Conservation (phyloP, 2,329 filamentous ascomycete species). For the Elsinoe ampelina region DNA sequence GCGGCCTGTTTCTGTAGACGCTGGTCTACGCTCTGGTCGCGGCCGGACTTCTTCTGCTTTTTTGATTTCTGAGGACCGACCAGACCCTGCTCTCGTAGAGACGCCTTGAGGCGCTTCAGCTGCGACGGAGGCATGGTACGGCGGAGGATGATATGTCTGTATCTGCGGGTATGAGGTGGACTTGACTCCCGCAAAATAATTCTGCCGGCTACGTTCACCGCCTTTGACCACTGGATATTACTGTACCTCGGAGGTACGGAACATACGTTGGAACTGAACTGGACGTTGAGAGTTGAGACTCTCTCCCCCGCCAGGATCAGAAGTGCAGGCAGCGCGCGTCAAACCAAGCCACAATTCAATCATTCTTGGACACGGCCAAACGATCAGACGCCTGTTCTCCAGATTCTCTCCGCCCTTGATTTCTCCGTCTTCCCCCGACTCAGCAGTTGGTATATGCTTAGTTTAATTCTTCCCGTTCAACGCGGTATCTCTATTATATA, state of each 20-base stretch:
- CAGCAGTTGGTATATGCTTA: background rate
- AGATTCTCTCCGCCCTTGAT: background rate
- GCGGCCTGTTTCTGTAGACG: constrained; percentile 68
- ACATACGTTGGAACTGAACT: no score
- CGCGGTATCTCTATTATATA: background rate
- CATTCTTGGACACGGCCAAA: no score
- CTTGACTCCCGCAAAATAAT: no score
- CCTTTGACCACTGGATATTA: background rate
- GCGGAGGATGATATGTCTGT: no score
- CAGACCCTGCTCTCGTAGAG: constrained; percentile 79
- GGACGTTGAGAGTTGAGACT: background rate
- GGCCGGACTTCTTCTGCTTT: constrained; percentile 73
- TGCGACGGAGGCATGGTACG: constrained; percentile 80
- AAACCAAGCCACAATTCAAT: no score
- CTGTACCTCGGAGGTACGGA: no score
- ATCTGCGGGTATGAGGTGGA: no score
- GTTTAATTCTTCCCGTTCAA: background rate
- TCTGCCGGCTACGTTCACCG: background rate
- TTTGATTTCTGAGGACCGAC: constrained; percentile 89
- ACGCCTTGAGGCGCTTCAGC: constrained; percentile 89
- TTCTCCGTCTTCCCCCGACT: background rate
- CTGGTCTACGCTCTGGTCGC: constrained; percentile 49
- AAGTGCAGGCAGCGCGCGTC: no score
- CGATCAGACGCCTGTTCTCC: background rate
- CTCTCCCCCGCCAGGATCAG: no score